Evolutionary conservation across 2,329 filamentous ascomycete species (phyloP).

Genomic region (Ceratocystis cubensis): DNA sequence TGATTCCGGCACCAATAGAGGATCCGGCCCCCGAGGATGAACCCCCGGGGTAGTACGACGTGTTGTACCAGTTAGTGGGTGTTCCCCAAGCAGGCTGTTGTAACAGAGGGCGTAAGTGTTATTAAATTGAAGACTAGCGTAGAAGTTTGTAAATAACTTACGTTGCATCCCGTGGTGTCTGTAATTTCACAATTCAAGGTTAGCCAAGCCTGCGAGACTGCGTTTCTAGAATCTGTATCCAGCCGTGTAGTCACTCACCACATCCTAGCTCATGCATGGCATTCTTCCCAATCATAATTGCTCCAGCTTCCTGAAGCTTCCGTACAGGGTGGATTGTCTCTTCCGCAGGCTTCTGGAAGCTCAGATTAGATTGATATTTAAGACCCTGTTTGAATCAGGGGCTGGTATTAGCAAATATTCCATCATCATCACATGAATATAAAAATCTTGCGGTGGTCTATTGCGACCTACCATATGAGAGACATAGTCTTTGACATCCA

Average conservation of each 20-base stretch:
- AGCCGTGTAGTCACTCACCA: slow-evolving; percentile 32
- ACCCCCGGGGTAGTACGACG: slow-evolving; percentile 64
- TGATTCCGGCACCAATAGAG: slow-evolving; percentile 53
- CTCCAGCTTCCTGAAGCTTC: slow-evolving; percentile 61
- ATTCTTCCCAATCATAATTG: slow-evolving; percentile 61
- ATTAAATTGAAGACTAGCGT: not conserved
- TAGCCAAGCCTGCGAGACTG: not conserved
- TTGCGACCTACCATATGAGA: slow-evolving; percentile 49
- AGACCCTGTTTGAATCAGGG: slow-evolving; percentile 6
- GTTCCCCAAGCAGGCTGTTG: slow-evolving; percentile 51
- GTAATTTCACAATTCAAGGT: slow-evolving; percentile 18
- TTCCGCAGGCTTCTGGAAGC: slow-evolving; percentile 38
- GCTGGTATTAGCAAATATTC: not conserved
- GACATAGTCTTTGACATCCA: slow-evolving; percentile 57
- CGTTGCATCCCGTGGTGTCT: slow-evolving; percentile 76
- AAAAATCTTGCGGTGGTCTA: not conserved
- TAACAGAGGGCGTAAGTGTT: slow-evolving; percentile 11
- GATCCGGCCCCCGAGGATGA: slow-evolving; percentile 69
- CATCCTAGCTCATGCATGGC: slow-evolving; percentile 72
- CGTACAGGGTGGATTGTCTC: slow-evolving; percentile 57
- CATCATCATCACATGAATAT: not conserved
- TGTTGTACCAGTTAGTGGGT: slow-evolving; percentile 65
- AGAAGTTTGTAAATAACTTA: slow-evolving; percentile 24
- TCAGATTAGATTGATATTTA: slow-evolving; percentile 41
- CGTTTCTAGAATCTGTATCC: not conserved